Evolutionary conservation across 2,329 filamentous ascomycete genomes (phyloP).

Genomic region (Hymenoscyphus linearis): DNA sequence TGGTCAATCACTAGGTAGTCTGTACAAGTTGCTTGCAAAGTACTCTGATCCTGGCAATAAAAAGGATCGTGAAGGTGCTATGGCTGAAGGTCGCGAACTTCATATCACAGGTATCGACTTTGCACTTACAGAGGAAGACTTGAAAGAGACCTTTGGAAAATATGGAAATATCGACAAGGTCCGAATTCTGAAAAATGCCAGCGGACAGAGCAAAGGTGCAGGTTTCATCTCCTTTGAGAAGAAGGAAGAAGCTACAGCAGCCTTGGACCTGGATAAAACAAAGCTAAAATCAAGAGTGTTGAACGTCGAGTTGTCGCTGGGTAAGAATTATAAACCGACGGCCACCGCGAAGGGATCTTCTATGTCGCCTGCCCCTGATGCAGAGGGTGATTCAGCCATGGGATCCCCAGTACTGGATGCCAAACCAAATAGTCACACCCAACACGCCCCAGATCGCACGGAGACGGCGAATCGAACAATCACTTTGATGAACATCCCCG

Average conservation of each 20-base stretch:
- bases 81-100: conserved; percentile 83
- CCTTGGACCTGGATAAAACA: conserved; percentile 63
- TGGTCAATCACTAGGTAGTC: conserved; percentile 61
- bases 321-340: conserved; percentile 51
- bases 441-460: conserved; percentile 37
- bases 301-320: conserved; percentile 56
- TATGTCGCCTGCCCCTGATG: conserved; percentile 31
- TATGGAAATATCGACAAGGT: conserved; percentile 72
- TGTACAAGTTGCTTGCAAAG: conserved; percentile 66
- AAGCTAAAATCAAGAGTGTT: conserved; percentile 65
- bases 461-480: conserved; percentile 65
- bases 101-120: conserved; percentile 67
- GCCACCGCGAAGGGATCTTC: conserved; percentile 41
- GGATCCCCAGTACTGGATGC: conserved; percentile 26
- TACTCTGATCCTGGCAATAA: conserved; percentile 79
- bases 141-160: conserved; percentile 65
- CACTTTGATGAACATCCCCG: conserved; percentile 78
- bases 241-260: conserved; percentile 64
- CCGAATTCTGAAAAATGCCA: conserved; percentile 63
- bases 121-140: conserved; percentile 58
- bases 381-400: conserved; percentile 31
- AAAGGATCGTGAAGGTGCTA: conserved; percentile 72
- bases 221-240: conserved; percentile 74
- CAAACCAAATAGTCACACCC: conserved; percentile 20
- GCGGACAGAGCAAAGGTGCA: conserved; percentile 68